Evolutionary conservation across 495 filamentous ascomycete species (phyloP).

Genomic region (Aspergillus wentii): DNA sequence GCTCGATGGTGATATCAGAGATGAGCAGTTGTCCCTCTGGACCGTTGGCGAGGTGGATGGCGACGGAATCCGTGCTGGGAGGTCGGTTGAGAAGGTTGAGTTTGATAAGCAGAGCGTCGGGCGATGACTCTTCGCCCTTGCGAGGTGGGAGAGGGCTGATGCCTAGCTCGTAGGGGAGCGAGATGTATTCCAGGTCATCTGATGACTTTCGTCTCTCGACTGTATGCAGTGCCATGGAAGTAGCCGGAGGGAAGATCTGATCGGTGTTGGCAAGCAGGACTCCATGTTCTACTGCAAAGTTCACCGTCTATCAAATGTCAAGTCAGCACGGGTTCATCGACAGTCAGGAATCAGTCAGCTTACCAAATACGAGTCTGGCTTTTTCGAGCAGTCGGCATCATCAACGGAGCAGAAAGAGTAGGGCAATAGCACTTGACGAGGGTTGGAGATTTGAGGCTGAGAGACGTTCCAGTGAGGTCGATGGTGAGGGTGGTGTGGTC

Average conservation of each 20-base stretch:
- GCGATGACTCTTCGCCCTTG: constrained; percentile 17
- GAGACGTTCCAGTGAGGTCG: constrained; percentile 1
- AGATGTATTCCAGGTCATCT: constrained; percentile 9
- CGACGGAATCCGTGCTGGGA: constrained; percentile 48
- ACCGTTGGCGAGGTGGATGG: constrained; percentile 47
- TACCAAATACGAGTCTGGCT: constrained; percentile 21
- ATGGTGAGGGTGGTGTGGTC: not conserved
- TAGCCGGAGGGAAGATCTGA: constrained; percentile 36
- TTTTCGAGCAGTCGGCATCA: constrained; percentile 6
- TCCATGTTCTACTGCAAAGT: constrained; percentile 34
- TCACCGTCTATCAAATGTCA: constrained; percentile 35
- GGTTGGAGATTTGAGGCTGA: constrained; percentile 2
- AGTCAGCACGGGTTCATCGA: too few species aligned
- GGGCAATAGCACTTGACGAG: constrained; percentile 21
- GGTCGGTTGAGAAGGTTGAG: constrained; percentile 34
- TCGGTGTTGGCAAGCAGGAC: constrained; percentile 38
- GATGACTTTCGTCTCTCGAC: constrained; percentile 6
- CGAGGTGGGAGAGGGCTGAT: constrained; percentile 18
- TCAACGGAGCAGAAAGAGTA: constrained; percentile 15
- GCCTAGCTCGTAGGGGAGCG: constrained; percentile 22
- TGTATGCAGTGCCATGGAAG: constrained; percentile 23
- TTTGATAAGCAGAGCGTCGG: constrained; percentile 22
- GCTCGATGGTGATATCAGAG: constrained; percentile 16
- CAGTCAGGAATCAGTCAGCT: constrained; percentile 3
- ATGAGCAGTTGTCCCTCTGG: constrained; percentile 25